Base-by-base conservation (phyloP, 192 early-diverging fungal genomes). In the Thoreauomyces humboldtii region DNA sequence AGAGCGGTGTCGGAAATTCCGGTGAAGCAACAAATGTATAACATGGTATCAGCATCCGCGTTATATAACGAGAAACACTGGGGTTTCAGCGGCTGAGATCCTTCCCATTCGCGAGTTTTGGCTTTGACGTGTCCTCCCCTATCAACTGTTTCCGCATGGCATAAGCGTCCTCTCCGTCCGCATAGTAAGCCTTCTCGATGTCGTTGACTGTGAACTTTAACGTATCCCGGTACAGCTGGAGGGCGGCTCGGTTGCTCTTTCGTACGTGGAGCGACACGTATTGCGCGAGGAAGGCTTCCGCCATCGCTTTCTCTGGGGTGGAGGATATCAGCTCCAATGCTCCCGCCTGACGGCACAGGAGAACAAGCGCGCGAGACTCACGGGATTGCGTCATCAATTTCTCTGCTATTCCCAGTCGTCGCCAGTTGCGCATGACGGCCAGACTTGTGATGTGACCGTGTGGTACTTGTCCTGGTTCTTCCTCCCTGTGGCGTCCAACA, bases 381-480 rank as follows among this genome's bases (percentile, higher is more conserved):
- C 89, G 88, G 14, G 91, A 83, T 82, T 96, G 94, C 29, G 70
- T 86, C 97, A 99, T 99, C 53, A 99, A 81, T 63, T 94, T 94
- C 66, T 96, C 91, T 11, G 97, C 97, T n/a, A 99, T 75, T 45
- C 97, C 97, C 28, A 99, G 78, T 52, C 95, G 83, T 71, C 97
- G 85, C 75, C 94, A 99, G 56, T 86, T 93, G 56, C 97, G 86
- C 92, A 99, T 90, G 17, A 99, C 97, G 27, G 93, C 91, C 29
- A 99, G 83, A 21, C 90, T 92, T 14, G 97, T 99, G 56, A 99
- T 97, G 72, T 99, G 97, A 21, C 97, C 97, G 74, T 96, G 90
- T 0, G 80, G 84, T 15, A 83, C 84, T 32, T 80, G 78, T 2
- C 67, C 78, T 21, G 73, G 57, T 2, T 89, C 86, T 36, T 93